These are phyloP conservation scores for Auricularia sp. DNA, from an alignment of 768 basidiomycete genomes.

Conservation along the genomic window DNA sequence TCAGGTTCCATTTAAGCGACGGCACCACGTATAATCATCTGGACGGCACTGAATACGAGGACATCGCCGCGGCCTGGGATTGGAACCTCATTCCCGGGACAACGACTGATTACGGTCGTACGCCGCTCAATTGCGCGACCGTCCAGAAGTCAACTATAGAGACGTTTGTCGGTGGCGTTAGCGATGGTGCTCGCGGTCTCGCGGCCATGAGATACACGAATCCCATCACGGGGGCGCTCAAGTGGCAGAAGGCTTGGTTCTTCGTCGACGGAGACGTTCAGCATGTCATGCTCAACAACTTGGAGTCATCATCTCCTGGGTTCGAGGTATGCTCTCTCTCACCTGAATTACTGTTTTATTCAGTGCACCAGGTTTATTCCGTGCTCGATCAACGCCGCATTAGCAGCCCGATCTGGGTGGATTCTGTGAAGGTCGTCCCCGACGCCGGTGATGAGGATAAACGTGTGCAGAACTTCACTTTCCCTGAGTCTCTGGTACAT, in stretches of 20 bases:
- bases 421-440: slow-evolving; percentile 18
- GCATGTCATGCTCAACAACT: slow-evolving; percentile 47
- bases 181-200: slow-evolving; percentile 44
- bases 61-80: slow-evolving; percentile 63
- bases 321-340: slow-evolving; percentile 13
- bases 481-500: slow-evolving; percentile 45
- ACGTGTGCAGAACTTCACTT: slow-evolving; percentile 14
- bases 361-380: slow-evolving; percentile 32
- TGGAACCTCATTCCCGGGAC: slow-evolving; percentile 71
- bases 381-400: slow-evolving; percentile 58
- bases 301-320: slow-evolving; percentile 29
- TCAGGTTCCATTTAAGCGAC: slow-evolving; percentile 57
- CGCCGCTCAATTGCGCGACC: slow-evolving; percentile 37
- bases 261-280: slow-evolving; percentile 56
- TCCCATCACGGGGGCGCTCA: slow-evolving; percentile 40
- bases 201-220: slow-evolving; percentile 57
- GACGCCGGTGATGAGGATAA: slow-evolving; percentile 5
- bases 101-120: slow-evolving; percentile 53
- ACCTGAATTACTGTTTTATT: neutral
- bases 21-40: slow-evolving; percentile 56
- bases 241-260: slow-evolving; percentile 66
- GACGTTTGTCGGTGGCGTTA: slow-evolving; percentile 55
- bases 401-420: slow-evolving; percentile 32
- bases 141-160: slow-evolving; percentile 37
- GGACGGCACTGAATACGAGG: slow-evolving; percentile 59